phyloP scores from a whole-genome alignment of 75 land plant species.

The Gnetum montanum region DNA sequence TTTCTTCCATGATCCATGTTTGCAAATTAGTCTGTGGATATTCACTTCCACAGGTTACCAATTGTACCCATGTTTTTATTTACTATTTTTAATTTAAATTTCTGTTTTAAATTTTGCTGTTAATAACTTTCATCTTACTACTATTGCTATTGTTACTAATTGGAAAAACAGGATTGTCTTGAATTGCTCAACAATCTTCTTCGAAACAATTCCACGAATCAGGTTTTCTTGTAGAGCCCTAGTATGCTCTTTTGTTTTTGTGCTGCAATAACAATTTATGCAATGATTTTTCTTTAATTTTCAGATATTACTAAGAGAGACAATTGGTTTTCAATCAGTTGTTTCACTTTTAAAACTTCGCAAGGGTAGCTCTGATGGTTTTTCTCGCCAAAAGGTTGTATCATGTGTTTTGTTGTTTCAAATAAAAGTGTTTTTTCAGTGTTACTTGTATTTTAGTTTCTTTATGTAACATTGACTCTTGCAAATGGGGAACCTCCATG shows the following conservation, averaged over 20 bases:
- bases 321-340: slow-evolving; percentile 73
- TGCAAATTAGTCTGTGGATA: background rate
- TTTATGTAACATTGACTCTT: background rate
- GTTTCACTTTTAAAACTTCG: slow-evolving; percentile 68
- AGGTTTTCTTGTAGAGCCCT: slow-evolving; percentile 38
- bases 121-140: no score
- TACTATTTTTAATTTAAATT: background rate
- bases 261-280: background rate
- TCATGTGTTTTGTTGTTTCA: background rate
- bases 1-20: background rate
- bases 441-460: background rate
- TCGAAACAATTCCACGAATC: slow-evolving; percentile 83
- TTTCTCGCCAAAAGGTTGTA: slow-evolving; percentile 86
- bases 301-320: slow-evolving; percentile 77
- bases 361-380: slow-evolving; percentile 59
- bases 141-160: no score
- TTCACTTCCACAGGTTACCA: no score
- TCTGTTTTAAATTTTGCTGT: no score
- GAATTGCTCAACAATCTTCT: slow-evolving; percentile 92
- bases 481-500: background rate
- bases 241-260: background rate
- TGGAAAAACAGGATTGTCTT: slow-evolving; percentile 81
- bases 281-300: background rate
- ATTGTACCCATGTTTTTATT: background rate
- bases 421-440: no score